phyloP scores from a whole-genome alignment of 768 basidiomycete genomes.

The Clavaria fumosa region DNA sequence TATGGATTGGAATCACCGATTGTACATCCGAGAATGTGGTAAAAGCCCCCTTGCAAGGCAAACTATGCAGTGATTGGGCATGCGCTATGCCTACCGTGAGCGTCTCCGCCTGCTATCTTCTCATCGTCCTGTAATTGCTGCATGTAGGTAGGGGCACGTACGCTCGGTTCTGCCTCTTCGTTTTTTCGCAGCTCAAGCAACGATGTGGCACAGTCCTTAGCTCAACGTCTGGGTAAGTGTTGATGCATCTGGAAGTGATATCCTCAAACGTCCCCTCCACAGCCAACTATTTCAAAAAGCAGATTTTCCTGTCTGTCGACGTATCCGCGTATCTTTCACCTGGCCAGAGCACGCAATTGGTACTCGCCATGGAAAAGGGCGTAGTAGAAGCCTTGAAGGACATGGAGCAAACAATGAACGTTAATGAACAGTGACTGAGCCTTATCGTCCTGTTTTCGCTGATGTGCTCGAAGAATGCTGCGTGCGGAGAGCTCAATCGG shows the following conservation, averaged over 20 bases:
- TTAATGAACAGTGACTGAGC: no score
- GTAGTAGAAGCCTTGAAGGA: slow-evolving; percentile 33
- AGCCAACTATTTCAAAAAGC: slow-evolving; percentile 51
- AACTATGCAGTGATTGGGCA: slow-evolving; percentile 62
- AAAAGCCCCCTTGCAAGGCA: slow-evolving; percentile 37
- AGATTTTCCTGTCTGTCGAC: slow-evolving; percentile 64
- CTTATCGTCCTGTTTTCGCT: no score
- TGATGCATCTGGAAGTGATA: slow-evolving; percentile 2
- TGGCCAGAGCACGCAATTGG: slow-evolving; percentile 31
- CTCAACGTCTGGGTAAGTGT: slow-evolving; percentile 62
- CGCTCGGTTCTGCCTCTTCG: slow-evolving; percentile 36
- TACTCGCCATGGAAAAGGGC: slow-evolving; percentile 46
- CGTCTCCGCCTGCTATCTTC: slow-evolving; percentile 1
- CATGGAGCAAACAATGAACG: slow-evolving; percentile 16
- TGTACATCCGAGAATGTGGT: slow-evolving; percentile 27
- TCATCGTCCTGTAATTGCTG: not conserved
- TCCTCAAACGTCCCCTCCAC: slow-evolving; percentile 10
- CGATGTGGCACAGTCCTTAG: slow-evolving; percentile 58
- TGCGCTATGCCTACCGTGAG: slow-evolving; percentile 51
- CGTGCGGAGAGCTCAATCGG: no score
- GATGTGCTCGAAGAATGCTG: no score
- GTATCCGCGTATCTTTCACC: slow-evolving; percentile 27
- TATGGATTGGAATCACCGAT: slow-evolving; percentile 62
- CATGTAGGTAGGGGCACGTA: slow-evolving; percentile 5
- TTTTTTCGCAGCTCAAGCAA: slow-evolving; percentile 46